Evolutionary conservation across 495 filamentous ascomycete species (phyloP).

Genomic region (Cercophora sp.): DNA sequence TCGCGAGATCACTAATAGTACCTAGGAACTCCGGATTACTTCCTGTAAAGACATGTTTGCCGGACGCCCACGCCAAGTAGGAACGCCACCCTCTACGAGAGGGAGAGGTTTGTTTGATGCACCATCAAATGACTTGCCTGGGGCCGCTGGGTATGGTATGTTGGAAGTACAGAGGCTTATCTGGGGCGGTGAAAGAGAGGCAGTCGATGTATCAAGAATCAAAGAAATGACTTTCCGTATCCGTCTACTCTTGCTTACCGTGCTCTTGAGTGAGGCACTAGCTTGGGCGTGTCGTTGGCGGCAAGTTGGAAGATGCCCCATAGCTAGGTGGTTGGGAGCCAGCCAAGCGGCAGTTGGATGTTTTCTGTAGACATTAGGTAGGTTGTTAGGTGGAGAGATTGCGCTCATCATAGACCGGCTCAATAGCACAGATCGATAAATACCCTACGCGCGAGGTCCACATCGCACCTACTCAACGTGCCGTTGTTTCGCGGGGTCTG

Average conservation of each 20-base stretch:
- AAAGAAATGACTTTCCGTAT: not conserved
- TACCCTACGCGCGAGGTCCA: no score
- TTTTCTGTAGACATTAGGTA: no score
- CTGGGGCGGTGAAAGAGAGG: constrained; percentile 1
- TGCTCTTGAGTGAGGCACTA: not conserved
- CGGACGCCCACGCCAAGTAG: no score
- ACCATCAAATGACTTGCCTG: constrained; percentile 3
- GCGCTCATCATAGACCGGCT: no score
- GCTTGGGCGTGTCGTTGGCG: not conserved
- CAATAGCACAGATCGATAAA: no score
- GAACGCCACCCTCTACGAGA: no score
- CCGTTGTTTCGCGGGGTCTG: no score
- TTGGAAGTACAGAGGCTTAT: not conserved
- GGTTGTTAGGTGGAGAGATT: not conserved
- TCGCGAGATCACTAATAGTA: constrained; percentile 15
- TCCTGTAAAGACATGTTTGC: constrained; percentile 73
- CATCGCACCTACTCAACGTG: no score
- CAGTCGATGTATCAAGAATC: constrained; percentile 16
- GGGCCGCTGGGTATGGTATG: no score
- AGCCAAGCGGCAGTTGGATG: not conserved
- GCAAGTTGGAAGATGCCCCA: not conserved
- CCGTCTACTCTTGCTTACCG: not conserved
- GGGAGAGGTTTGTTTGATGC: not conserved
- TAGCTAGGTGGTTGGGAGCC: not conserved
- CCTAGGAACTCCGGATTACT: constrained; percentile 87